Conservation (phyloP, 495 filamentous ascomycete species). For the Tuber calosporum region DNA sequence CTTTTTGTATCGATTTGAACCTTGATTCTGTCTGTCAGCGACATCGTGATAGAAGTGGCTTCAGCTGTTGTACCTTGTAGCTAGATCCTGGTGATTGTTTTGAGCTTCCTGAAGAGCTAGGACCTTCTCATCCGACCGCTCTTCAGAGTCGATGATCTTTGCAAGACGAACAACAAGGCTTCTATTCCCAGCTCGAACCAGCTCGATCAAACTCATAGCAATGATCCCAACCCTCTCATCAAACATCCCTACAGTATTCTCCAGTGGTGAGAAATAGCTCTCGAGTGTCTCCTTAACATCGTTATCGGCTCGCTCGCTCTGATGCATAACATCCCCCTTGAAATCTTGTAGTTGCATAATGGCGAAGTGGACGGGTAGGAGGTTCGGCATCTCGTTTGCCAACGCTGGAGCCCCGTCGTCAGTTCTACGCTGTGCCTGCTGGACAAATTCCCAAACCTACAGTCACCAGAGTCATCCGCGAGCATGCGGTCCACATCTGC, state of each 20-base stretch:
- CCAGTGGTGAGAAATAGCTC: constrained; percentile 81
- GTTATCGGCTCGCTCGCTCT: constrained; percentile 67
- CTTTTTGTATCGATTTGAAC: constrained; percentile 90
- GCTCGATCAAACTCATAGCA: constrained; percentile 79
- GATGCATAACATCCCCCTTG: constrained; percentile 89
- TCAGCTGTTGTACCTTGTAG: constrained; percentile 46
- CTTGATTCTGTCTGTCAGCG: constrained; percentile 40
- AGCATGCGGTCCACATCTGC: constrained; percentile 66
- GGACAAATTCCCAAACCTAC: constrained; percentile 37
- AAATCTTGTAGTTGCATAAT: constrained; percentile 88
- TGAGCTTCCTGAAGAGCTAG: constrained; percentile 86
- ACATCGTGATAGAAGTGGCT: not conserved
- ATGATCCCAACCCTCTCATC: constrained; percentile 87
- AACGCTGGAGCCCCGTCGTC: constrained; percentile 24
- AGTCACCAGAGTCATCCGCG: constrained; percentile 69
- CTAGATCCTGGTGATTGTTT: constrained; percentile 89
- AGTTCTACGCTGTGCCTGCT: constrained; percentile 3
- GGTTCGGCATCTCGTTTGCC: constrained; percentile 79
- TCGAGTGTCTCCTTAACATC: constrained; percentile 71
- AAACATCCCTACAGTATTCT: constrained; percentile 83
- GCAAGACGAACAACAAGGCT: constrained; percentile 86
- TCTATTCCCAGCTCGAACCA: constrained; percentile 74
- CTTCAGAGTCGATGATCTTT: constrained; percentile 86
- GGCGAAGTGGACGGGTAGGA: constrained; percentile 80
- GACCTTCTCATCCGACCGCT: constrained; percentile 87